Base-by-base conservation (phyloP, 306 rosid genomes). In the Vigna hirtella region DNA sequence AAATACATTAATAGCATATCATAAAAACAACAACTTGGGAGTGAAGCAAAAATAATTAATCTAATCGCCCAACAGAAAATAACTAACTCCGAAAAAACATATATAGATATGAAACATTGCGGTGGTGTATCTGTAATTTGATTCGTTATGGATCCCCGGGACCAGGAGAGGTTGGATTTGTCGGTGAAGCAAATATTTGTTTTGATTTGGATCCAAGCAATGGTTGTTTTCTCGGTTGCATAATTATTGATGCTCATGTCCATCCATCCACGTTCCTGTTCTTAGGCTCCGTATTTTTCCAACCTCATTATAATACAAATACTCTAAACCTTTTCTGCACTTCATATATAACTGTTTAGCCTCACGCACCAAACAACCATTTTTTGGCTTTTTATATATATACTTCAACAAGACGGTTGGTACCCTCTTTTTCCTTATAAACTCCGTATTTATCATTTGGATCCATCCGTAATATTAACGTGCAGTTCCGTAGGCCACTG, bases 401-500 rank as follows among this genome's bases (percentile, higher is more conserved):
- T 56, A 1, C 28, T 56, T 50, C 68, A 48, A 32, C 43, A 30
- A 16, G 71, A 70, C 64, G 30, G 72, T 26, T 68, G 59, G 40
- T 34, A 30, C 32, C 38, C 52, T 38, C 16, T 55, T 64, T 38
- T 55, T 51, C 11, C 22, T 20, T 20, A 0, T 20, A 20, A 43
- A 47, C 71, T 36, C 38, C 38, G 47, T 65, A 53, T 72, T 43
- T 47, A 66, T 73, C 14, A 43, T 43, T 34, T 18, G 66, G 62
- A 72, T 72, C 43, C 15, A 68, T 38, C n/a, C 66, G 63, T 52
- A 38, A 17, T 12, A 49, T 49, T 65, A 75, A 63, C 83, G 87
- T 85, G 85, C 87, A 36, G 40, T 81, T 42, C 59, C 72, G 34
- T 82, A 34, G 58, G 61, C 91, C 83, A 71, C 83, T 73, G 58